These are phyloP conservation scores for Phaeosphaeria sp. DNA, from an alignment of 2,329 filamentous ascomycete species.

Conservation along the genomic window DNA sequence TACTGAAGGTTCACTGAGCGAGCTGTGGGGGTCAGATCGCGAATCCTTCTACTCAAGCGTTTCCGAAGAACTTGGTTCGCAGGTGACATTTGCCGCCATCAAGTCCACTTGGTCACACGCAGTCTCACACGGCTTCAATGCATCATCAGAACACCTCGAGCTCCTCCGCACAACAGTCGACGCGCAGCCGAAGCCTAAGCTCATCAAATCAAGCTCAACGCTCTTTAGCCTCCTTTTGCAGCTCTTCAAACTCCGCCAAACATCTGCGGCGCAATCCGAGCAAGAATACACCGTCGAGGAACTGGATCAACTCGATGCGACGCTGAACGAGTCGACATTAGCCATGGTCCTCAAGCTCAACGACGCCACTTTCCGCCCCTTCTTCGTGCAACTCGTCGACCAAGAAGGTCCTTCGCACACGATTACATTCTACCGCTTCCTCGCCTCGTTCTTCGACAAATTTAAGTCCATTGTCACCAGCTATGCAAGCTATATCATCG, in stretches of 20 bases:
- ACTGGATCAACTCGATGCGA: constrained; percentile 67
- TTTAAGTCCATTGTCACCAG: constrained; percentile 94
- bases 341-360: constrained; percentile 98
- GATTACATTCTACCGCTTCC: constrained; percentile 81
- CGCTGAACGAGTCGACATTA: constrained; percentile 73
- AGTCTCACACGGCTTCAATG: constrained; percentile 66
- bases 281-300: constrained; percentile 55
- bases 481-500: constrained; percentile 85
- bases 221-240: constrained; percentile 69
- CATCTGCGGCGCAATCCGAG: constrained; percentile 46
- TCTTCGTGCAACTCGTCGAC: constrained; percentile 86
- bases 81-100: constrained; percentile 76
- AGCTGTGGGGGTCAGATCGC: constrained; percentile 66
- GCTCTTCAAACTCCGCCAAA: constrained; percentile 68
- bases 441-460: constrained; percentile 78
- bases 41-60: constrained; percentile 74
- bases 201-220: constrained; percentile 75
- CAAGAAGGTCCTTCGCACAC: constrained; percentile 67
- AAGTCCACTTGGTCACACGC: constrained; percentile 75
- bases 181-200: constrained; percentile 76
- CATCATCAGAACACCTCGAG: constrained; percentile 70
- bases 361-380: constrained; percentile 88
- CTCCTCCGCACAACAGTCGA: constrained; percentile 75
- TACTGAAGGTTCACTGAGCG: background rate
- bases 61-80: constrained; percentile 78